These are phyloP conservation scores for Lachnellula hyalina DNA, from an alignment of 2,329 filamentous ascomycete genomes.

Conservation along the genomic window DNA sequence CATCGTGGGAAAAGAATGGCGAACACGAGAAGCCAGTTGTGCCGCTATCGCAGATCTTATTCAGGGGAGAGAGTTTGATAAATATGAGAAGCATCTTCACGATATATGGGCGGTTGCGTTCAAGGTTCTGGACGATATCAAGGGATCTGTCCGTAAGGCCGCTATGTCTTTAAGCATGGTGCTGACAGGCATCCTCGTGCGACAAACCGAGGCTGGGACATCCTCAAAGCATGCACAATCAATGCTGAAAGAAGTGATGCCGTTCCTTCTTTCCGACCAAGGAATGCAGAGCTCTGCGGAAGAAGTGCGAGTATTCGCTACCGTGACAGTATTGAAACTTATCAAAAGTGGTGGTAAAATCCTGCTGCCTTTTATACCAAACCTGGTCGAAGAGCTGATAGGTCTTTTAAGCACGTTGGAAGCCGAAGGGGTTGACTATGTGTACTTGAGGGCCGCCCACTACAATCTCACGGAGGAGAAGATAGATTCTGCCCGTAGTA, in stretches of 20 bases:
- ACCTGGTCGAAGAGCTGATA: constrained; percentile 75
- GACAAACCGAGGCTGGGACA: constrained; percentile 76
- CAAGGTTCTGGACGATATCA: constrained; percentile 94
- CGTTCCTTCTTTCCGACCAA: constrained; percentile 83
- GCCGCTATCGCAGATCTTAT: constrained; percentile 83
- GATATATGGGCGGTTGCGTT: constrained; percentile 82
- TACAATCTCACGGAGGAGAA: constrained; percentile 83
- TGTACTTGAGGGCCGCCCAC: constrained; percentile 80
- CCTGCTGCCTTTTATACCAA: constrained; percentile 73
- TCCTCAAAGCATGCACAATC: constrained; percentile 63
- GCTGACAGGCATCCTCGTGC: constrained; percentile 78
- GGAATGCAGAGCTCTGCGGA: constrained; percentile 84
- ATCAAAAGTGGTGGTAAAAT: constrained; percentile 82
- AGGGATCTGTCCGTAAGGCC: constrained; percentile 76
- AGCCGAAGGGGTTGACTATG: constrained; percentile 82
- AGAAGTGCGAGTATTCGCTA: constrained; percentile 80
- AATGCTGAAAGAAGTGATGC: constrained; percentile 82
- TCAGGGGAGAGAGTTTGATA: constrained; percentile 67
- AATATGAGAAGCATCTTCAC: constrained; percentile 79
- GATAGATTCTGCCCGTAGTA: constrained; percentile 81
- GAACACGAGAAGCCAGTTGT: constrained; percentile 87
- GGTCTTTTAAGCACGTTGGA: constrained; percentile 82
- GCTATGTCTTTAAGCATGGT: constrained; percentile 78
- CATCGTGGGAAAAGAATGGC: constrained; percentile 88
- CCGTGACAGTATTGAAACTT: constrained; percentile 78